Evolutionary conservation across 192 early-diverging fungal genomes (phyloP).

Genomic region (Dimargaris xerosporica): DNA sequence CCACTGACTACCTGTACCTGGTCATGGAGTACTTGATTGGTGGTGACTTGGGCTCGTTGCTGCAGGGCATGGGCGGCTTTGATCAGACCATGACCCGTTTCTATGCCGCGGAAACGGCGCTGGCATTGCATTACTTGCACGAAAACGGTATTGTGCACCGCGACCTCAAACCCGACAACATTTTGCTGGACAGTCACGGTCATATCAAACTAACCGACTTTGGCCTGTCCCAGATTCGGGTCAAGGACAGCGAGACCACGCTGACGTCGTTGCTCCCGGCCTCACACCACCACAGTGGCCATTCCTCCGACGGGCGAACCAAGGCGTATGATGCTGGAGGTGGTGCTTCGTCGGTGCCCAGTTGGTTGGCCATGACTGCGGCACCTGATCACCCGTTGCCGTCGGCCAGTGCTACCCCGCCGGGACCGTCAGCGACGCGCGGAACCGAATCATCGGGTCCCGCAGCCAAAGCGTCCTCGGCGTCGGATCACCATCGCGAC

Average conservation of each 20-base stretch:
- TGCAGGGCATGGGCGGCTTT: constrained; percentile 62
- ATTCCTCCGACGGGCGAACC: background rate
- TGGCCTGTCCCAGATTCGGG: constrained; percentile 73
- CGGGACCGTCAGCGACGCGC: too few species aligned
- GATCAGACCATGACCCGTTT: constrained; percentile 66
- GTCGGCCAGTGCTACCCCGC: too few species aligned
- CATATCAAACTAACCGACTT: constrained; percentile 93
- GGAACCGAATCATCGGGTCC: too few species aligned
- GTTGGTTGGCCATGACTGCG: constrained; percentile 10
- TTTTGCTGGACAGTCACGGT: constrained; percentile 71
- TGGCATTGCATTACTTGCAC: constrained; percentile 87
- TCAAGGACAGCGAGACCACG: constrained; percentile 19
- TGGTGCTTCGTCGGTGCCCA: constrained; percentile 7
- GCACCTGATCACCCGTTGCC: background rate
- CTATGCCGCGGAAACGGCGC: constrained; percentile 78
- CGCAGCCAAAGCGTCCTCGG: too few species aligned
- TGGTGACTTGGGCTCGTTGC: constrained; percentile 64
- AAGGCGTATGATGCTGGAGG: constrained; percentile 11
- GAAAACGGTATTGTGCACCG: constrained; percentile 78
- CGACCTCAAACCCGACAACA: constrained; percentile 69
- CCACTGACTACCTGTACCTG: constrained; percentile 71
- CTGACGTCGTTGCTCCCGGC: background rate
- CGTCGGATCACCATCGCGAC: background rate
- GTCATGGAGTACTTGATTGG: constrained; percentile 89
- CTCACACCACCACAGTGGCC: background rate